Conservation (phyloP, 2,329 filamentous ascomycete genomes). For the Ustulina deusta region DNA sequence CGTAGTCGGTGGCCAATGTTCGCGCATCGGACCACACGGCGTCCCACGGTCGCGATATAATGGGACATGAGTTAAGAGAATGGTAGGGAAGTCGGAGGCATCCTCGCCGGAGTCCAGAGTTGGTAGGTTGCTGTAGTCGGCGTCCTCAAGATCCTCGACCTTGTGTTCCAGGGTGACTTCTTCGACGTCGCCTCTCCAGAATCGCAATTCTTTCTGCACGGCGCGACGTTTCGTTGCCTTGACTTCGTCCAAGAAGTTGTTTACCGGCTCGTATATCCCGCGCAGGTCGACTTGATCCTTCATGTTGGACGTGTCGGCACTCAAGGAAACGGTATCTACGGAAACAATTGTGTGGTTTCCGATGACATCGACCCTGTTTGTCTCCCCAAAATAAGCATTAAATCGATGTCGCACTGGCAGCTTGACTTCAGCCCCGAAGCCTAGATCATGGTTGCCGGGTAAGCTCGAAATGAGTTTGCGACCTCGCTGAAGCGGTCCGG, state of each 20-base stretch:
- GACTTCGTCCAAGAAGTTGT: constrained; percentile 79
- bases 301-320: constrained; percentile 71
- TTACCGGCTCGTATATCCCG: constrained; percentile 79
- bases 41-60: constrained; percentile 85
- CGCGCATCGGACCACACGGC: constrained; percentile 87
- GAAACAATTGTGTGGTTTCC: constrained; percentile 97
- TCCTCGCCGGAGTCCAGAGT: constrained; percentile 58
- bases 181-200: constrained; percentile 70
- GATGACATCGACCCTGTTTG: constrained; percentile 90
- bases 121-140: constrained; percentile 56
- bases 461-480: constrained; percentile 85
- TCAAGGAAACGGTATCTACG: constrained; percentile 88
- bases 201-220: constrained; percentile 75
- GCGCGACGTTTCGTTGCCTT: constrained; percentile 74
- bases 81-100: constrained; percentile 78
- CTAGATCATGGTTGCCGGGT: constrained; percentile 95
- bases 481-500: constrained; percentile 71
- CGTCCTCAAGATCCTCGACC: constrained; percentile 68
- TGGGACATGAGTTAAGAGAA: constrained; percentile 91
- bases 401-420: constrained; percentile 84
- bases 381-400: constrained; percentile 86
- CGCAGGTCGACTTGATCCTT: constrained; percentile 64
- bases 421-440: constrained; percentile 89
- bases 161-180: constrained; percentile 68
- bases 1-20: constrained; percentile 80